Conservation (phyloP, 2,329 filamentous ascomycete genomes). For the Plenodomus biglobosus region DNA sequence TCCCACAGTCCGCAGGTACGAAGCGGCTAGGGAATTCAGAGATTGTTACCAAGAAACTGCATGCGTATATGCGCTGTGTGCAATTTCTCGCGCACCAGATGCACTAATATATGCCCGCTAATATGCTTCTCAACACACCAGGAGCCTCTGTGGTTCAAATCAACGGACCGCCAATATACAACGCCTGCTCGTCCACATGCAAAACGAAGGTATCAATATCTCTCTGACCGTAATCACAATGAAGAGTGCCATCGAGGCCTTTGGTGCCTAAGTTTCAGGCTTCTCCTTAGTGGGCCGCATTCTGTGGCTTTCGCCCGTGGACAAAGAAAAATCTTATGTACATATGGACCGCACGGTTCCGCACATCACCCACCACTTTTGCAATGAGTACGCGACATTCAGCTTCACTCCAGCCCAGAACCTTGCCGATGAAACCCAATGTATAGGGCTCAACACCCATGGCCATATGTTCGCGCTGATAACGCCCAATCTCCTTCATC, state of each 20-base stretch:
- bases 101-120: no score
- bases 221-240: neutral
- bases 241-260: neutral
- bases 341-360: slow-evolving; percentile 31
- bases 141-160: neutral
- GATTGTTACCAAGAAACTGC: no score
- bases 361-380: slow-evolving; percentile 36
- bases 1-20: no score
- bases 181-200: neutral
- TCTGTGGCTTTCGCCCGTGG: slow-evolving; percentile 33
- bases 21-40: no score
- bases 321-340: slow-evolving; percentile 43
- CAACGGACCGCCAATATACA: neutral
- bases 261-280: neutral
- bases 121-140: neutral
- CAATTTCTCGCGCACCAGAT: no score
- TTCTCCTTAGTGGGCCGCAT: slow-evolving; percentile 7
- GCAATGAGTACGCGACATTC: slow-evolving; percentile 40
- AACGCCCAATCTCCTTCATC: slow-evolving; percentile 54
- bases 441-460: slow-evolving; percentile 43
- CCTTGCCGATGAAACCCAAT: slow-evolving; percentile 39
- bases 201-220: neutral
- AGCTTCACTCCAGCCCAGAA: slow-evolving; percentile 39
- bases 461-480: slow-evolving; percentile 40
- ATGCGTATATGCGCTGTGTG: no score